Base-by-base conservation (phyloP, 2,329 filamentous ascomycete genomes). In the Ophiocordyceps camponoti-saundersi region DNA sequence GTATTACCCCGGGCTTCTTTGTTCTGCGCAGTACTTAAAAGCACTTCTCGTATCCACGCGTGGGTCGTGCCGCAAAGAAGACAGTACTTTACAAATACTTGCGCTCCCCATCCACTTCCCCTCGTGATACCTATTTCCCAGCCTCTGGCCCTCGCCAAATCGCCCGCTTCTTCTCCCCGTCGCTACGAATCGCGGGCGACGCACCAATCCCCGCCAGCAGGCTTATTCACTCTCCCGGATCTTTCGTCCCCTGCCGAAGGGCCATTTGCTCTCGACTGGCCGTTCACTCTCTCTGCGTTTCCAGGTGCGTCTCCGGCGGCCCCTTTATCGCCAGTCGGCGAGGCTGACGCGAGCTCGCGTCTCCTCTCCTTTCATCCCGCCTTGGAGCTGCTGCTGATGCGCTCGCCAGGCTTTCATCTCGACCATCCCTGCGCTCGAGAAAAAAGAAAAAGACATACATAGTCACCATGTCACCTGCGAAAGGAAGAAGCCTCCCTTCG, bases 401-500 rank as follows among this genome's bases (percentile, higher is more conserved):
- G 36, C 36, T 12, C 21, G 39, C 21, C n/a, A 29, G 44, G 20
- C 34, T 36, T 45, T 32, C 40, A 23, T 45, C 32, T 48, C 47
- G 21, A 46, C 42, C 29, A 47, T 50, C 45, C 45, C 46, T 44
- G 45, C 39, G 20, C 32, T 43, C 22, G 29, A 44, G n/a, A 49
- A 13, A 36, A 42, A 44, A 30, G n/a, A 13, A n/a, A 40, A 18
- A 22, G 44, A 49, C 42, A 45, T 49, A 53, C 51, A 51, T 49
- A 51, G 53, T 51, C 50, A 56, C 59, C 48, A 71, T 70, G 65
- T 60, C 59, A 39, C 52, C 57, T 44, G 55, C 59, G 18, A 58
- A 51, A 45, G 53, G 55, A 48, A 59, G 76, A 61, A 63, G 60
- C 44, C 67, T 86, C 52, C 82, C 82, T 32, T 64, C 67, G 55